Percentiles rank a stretch among this genome's conserved stretches.
Evolutionary conservation across 2,329 filamentous ascomycete species (phyloP).

Genomic region (Bipolaris cookei): DNA sequence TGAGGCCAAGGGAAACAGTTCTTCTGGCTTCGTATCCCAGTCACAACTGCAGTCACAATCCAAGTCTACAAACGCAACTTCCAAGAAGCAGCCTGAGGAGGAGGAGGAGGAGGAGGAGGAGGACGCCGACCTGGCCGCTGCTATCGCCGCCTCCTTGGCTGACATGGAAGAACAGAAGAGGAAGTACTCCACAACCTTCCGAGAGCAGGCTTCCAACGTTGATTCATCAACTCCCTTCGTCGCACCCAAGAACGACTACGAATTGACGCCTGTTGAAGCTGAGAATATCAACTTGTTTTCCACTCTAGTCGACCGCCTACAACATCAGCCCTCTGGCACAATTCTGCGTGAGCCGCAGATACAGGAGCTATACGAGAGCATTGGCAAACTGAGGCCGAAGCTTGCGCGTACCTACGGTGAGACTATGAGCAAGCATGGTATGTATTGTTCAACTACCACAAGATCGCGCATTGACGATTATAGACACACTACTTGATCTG

Average conservation of each 20-base stretch:
- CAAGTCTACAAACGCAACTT: conserved; percentile 47
- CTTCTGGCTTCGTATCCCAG: conserved; percentile 74
- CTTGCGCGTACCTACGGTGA: conserved; percentile 94
- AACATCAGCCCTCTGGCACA: conserved; percentile 93
- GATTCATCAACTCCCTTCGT: conserved; percentile 56
- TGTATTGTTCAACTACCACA: conserved; percentile 38
- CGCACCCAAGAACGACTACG: conserved; percentile 89
- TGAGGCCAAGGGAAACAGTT: conserved; percentile 78
- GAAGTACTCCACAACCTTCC: conserved; percentile 81
- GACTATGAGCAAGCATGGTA: conserved; percentile 99
- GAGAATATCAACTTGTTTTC: conserved; percentile 98
- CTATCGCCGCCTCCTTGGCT: conserved; percentile 90
- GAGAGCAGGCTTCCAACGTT: conserved; percentile 71
- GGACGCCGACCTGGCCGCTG: conserved; percentile 90
- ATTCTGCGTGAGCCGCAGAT: conserved; percentile 97
- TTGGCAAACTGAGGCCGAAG: conserved; percentile 90
- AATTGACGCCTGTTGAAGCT: conserved; percentile 89
- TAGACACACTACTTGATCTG: conserved; percentile 89
- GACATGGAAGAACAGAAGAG: conserved; percentile 99
- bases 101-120: conserved; percentile 95
- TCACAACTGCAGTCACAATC: conserved; percentile 55
- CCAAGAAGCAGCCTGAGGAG: conserved; percentile 60
- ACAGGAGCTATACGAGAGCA: conserved; percentile 96
- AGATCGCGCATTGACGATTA: conserved; percentile 41
- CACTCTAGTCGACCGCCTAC: conserved; percentile 89